Percentiles rank a stretch among this genome's conserved stretches.
Evolutionary conservation across 2,329 filamentous ascomycete genomes (phyloP).

Genomic region (Neonectria coccinea): DNA sequence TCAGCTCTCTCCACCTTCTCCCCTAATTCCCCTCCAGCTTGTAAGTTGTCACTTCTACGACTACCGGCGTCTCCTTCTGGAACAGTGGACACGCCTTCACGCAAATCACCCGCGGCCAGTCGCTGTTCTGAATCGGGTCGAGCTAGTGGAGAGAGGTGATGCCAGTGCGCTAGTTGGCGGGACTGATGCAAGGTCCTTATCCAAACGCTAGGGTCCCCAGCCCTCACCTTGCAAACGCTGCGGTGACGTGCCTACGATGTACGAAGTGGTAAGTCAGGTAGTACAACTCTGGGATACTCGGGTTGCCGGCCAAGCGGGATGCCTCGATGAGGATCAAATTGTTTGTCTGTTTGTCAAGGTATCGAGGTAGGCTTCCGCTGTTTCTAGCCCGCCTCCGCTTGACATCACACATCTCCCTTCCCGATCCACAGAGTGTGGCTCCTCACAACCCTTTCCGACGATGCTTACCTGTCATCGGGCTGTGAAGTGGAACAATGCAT

Average conservation of each 20-base stretch:
- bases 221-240: constrained; percentile 18
- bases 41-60: constrained; percentile 30
- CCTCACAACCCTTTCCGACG: constrained; percentile 7
- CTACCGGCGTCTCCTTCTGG: constrained; percentile 30
- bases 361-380: neutral
- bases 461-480: constrained; percentile 9
- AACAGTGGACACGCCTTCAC: constrained; percentile 22
- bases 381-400: neutral
- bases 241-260: constrained; percentile 15
- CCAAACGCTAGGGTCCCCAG: constrained; percentile 28
- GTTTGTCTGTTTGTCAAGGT: neutral
- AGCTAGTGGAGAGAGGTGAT: constrained; percentile 30
- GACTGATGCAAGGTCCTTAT: constrained; percentile 26
- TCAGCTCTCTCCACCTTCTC: constrained; percentile 22
- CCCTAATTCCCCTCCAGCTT: constrained; percentile 33
- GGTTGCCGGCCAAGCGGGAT: neutral
- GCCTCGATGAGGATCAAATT: neutral
- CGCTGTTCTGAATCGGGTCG: constrained; percentile 25
- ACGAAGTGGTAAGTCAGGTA: neutral
- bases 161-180: constrained; percentile 31
- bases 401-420: constrained; percentile 15
- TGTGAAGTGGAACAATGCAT: neutral
- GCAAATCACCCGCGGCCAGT: constrained; percentile 19
- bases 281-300: constrained; percentile 8
- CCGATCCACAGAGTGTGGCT: constrained; percentile 5